These are phyloP conservation scores for Amesomyces nigricolor DNA, from an alignment of 2,329 filamentous ascomycete species.

Conservation along the genomic window DNA sequence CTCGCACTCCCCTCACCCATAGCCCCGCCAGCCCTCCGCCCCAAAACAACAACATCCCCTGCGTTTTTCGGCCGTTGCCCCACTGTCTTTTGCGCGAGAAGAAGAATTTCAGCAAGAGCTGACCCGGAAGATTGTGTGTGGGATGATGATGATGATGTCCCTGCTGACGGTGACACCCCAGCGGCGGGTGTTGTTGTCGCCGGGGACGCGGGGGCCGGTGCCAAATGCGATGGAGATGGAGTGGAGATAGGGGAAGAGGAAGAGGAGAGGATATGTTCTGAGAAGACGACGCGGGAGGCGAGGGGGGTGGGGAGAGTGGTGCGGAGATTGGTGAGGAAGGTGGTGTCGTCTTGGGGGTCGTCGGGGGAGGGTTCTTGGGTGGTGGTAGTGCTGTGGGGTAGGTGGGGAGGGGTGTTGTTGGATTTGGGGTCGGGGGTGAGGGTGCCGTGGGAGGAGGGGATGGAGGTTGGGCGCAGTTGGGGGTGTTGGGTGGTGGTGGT, in stretches of 20 bases:
- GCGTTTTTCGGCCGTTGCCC: slow-evolving; percentile 58
- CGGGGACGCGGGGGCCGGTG: too few relatives aligned
- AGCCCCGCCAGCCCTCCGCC: slow-evolving; percentile 41
- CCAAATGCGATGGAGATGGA: too few relatives aligned
- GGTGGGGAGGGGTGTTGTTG: slow-evolving; percentile 15
- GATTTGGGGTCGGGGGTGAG: neutral
- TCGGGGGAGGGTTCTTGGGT: slow-evolving; percentile 25
- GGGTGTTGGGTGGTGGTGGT: slow-evolving; percentile 2
- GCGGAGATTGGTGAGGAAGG: slow-evolving; percentile 33
- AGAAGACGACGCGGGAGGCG: slow-evolving; percentile 41
- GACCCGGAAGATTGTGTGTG: slow-evolving; percentile 21
- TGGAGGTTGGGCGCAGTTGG: slow-evolving; percentile 4
- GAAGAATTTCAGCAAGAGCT: slow-evolving; percentile 42
- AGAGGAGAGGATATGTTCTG: slow-evolving; percentile 39
- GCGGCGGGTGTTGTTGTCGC: slow-evolving; percentile 4
- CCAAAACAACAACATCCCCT: slow-evolving; percentile 66
- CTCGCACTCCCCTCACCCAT: slow-evolving; percentile 13
- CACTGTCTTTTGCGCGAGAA: slow-evolving; percentile 53
- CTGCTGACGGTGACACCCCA: too few relatives aligned
- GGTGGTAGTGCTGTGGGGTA: slow-evolving; percentile 9
- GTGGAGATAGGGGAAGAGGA: neutral
- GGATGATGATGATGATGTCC: too few relatives aligned
- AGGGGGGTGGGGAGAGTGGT: slow-evolving; percentile 33
- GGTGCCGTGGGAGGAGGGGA: neutral
- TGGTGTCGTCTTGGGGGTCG: slow-evolving; percentile 28